Base-by-base conservation (phyloP, 176 grass and related monocot genomes). In the Calamus simplicifolius region DNA sequence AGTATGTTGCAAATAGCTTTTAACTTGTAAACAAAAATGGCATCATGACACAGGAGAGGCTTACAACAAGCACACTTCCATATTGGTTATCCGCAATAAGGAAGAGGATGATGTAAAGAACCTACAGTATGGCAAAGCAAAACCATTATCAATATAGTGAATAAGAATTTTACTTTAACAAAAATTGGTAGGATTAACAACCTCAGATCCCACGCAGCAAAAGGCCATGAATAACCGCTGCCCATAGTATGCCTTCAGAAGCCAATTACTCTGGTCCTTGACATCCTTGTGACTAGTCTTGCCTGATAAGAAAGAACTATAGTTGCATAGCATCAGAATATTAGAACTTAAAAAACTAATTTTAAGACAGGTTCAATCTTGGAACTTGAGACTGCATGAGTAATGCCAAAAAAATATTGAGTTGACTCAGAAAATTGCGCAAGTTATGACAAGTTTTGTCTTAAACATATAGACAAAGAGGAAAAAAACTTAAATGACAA, bases 231-330 rank as follows among this genome's bases (percentile, higher is more conserved):
- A 96, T 54, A 68, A 75, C 16, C 86, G 79, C 48, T 82, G 77
- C 18, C 72, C 86, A 3, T 96, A 96, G 64, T 96, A 96, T 72
- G 82, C 51, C 57, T 82, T 97, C 58, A 97, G 69, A 77, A 97
- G 83, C 75, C 87, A 90, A 79, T 81, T 97, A 18, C 58, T 80
- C 51, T 81, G 82, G 71, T 88, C 78, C 64, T 81, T 91, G 35
- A 97, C 81, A 73, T 97, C 84, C 75, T 97, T 97, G 63, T 97
- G 92, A 73, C 92, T 97, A 85, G 75, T 78, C 75, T 83, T 97
- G 35, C 87, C 92, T 30, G 87, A 91, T 50, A 97, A 61, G 74
- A 97, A 97, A 15, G 92, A 82, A 75, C 92, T 91, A 68, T 1
- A 56, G 50, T 15, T 27, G 29, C 18, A 54, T 27, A 18, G 28